Conservation (phyloP, 495 filamentous ascomycete species). For the Parathielavia appendiculata region DNA sequence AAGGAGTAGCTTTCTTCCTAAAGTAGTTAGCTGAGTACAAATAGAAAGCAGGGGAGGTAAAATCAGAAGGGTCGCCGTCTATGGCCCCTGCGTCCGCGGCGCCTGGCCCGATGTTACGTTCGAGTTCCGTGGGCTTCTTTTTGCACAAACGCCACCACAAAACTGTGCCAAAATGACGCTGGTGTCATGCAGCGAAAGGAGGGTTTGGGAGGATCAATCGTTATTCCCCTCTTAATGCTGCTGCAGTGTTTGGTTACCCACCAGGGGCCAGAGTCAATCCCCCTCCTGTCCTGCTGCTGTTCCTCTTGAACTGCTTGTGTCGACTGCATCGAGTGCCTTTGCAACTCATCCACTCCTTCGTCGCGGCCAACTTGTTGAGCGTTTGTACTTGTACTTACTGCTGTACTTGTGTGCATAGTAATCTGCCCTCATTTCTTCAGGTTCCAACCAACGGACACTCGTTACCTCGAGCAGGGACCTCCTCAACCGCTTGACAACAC, state of each 20-base stretch:
- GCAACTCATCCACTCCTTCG: conserved; percentile 6
- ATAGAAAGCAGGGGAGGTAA: no score
- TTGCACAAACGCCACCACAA: conserved; percentile 11
- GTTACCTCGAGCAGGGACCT: conserved; percentile 2
- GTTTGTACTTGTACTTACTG: background rate
- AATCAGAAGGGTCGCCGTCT: no score
- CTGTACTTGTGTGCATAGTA: background rate
- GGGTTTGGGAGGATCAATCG: background rate
- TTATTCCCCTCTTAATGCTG: background rate
- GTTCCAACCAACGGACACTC: conserved; percentile 8
- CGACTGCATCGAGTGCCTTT: conserved; percentile 1
- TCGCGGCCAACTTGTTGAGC: background rate
- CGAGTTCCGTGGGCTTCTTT: background rate
- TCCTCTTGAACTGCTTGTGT: background rate
- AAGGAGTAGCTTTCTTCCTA: no score
- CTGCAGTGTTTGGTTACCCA: background rate
- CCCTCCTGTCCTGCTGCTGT: background rate
- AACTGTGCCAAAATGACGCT: conserved; percentile 19
- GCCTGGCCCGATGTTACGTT: background rate
- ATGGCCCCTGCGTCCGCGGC: background rate
- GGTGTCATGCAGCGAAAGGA: conserved; percentile 28
- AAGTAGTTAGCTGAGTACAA: no score
- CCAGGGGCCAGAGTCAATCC: conserved; percentile 6
- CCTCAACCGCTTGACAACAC: conserved; percentile 1
- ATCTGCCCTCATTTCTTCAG: background rate